These are phyloP conservation scores for Flaveria ramosissima DNA, from an alignment of 129 eudicot genomes.

Conservation along the genomic window DNA sequence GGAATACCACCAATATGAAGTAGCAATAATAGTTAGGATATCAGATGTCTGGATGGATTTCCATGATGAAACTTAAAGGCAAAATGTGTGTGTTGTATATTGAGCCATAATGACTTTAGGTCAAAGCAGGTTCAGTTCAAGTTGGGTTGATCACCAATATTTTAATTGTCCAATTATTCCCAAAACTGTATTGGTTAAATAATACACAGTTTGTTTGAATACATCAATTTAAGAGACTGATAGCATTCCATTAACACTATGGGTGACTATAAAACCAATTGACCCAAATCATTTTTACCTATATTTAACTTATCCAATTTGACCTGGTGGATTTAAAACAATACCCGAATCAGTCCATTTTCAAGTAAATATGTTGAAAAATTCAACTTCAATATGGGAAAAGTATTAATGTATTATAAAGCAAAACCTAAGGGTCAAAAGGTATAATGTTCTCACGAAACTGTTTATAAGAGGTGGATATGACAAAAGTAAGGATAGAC, in stretches of 20 bases:
- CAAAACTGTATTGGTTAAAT: neutral
- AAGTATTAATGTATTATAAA: neutral
- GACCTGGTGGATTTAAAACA: neutral
- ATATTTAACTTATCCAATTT: neutral
- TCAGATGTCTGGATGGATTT: neutral
- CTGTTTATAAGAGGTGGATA: neutral
- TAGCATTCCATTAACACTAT: neutral
- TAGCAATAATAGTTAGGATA: conserved; percentile 8
- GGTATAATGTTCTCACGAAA: neutral
- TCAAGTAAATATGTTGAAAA: neutral
- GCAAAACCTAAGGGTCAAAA: conserved; percentile 18
- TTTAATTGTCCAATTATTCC: neutral
- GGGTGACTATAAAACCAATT: neutral
- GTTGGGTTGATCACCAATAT: neutral
- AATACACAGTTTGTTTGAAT: neutral
- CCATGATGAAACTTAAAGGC: neutral
- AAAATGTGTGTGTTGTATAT: neutral
- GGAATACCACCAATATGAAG: neutral
- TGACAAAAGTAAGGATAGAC: neutral
- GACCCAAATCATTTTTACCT: neutral
- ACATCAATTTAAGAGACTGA: neutral
- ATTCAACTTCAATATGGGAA: neutral
- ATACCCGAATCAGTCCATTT: neutral
- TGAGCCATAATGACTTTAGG: neutral
- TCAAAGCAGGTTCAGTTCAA: neutral